These are phyloP conservation scores for Cercospora zeae-maydis DNA, from an alignment of 2,329 filamentous ascomycete species.

Conservation along the genomic window DNA sequence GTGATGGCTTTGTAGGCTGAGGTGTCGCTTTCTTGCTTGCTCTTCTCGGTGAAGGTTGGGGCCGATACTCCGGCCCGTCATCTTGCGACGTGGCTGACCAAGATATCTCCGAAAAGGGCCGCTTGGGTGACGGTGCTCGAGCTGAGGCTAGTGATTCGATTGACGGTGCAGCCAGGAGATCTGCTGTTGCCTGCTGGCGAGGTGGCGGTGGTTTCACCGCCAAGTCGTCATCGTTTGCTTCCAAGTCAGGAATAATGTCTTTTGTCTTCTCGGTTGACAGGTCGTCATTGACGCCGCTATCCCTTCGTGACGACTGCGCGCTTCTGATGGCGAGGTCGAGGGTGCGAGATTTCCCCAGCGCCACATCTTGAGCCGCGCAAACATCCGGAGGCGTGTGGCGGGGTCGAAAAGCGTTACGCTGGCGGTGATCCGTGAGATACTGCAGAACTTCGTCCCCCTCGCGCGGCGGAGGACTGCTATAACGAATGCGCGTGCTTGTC, in stretches of 20 bases:
- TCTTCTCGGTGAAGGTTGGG: conserved; percentile 2
- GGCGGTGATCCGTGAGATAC: conserved; percentile 12
- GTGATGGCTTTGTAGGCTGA: background rate
- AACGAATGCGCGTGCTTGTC: conserved; percentile 22
- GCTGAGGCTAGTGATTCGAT: background rate
- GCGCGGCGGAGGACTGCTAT: conserved; percentile 21
- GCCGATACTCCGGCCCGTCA: background rate
- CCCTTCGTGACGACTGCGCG: conserved; percentile 20
- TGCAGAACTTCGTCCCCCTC: conserved; percentile 10
- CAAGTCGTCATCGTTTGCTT: background rate
- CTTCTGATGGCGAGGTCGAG: conserved; percentile 17
- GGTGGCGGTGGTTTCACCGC: conserved; percentile 8
- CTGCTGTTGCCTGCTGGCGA: background rate
- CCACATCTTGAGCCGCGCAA: conserved; percentile 23
- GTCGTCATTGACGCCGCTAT: conserved; percentile 16
- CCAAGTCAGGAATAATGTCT: background rate
- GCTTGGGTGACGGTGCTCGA: conserved; percentile 8
- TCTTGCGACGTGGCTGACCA: background rate
- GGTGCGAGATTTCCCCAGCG: conserved; percentile 16
- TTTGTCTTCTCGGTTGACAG: background rate
- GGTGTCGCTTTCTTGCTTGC: background rate
- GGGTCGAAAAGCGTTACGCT: conserved; percentile 13
- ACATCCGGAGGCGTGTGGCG: conserved; percentile 23
- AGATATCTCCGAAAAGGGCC: conserved; percentile 5
- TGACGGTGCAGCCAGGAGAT: conserved; percentile 2